Evolutionary conservation across 1,139 yeast genomes (phyloP).

Genomic region (Scheffersomyces lignicola): DNA sequence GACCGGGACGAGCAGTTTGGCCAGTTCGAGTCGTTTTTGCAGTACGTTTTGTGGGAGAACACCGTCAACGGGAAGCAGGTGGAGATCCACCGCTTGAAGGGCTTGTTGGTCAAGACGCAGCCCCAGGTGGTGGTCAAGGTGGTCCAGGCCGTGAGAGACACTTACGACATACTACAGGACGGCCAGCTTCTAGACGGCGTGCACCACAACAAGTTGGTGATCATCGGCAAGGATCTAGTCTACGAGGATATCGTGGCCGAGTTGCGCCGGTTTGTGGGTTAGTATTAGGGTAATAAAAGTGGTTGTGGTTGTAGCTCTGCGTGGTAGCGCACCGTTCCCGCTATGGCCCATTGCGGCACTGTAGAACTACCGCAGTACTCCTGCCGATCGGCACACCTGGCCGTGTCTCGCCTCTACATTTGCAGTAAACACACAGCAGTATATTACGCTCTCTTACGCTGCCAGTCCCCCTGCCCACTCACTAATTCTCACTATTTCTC

Average conservation of each 20-base stretch:
- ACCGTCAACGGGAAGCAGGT: constrained; percentile 38
- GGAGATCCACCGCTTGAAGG: constrained; percentile 85
- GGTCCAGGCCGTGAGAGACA: constrained; percentile 91
- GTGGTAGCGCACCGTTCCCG: neutral
- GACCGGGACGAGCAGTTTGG: constrained; percentile 29
- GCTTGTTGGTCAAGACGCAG: constrained; percentile 49
- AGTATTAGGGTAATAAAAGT: too few species aligned
- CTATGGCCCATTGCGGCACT: neutral
- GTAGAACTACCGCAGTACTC: constrained; percentile 3
- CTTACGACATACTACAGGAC: constrained; percentile 74
- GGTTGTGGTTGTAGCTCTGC: neutral
- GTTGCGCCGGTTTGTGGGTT: constrained; percentile 19
- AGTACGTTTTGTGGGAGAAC: constrained; percentile 68
- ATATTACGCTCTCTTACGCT: too few species aligned
- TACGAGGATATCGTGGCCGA: constrained; percentile 28
- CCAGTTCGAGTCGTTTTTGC: constrained; percentile 60
- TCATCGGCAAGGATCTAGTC: constrained; percentile 72
- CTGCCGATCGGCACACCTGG: too few species aligned
- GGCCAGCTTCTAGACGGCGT: constrained; percentile 39
- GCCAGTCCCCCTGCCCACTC: too few species aligned
- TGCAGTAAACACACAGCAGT: too few species aligned
- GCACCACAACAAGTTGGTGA: constrained; percentile 58
- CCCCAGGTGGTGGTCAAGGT: constrained; percentile 48
- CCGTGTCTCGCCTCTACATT: too few species aligned
- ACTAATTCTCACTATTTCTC: too few species aligned